Evolutionary conservation across 345 rosid species (phyloP).

Genomic region (Balakata baccata): DNA sequence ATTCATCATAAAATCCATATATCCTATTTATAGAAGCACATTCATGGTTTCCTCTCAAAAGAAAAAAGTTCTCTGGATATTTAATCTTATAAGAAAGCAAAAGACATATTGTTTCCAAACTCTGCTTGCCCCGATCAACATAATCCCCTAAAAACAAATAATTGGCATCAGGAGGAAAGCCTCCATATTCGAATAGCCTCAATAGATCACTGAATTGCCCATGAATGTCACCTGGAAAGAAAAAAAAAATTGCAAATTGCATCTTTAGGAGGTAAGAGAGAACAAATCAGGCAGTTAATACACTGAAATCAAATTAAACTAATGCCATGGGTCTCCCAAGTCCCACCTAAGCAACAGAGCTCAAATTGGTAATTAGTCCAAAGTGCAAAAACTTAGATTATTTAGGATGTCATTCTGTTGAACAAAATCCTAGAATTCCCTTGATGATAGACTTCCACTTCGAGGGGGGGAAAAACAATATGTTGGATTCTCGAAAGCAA

Average conservation of each 20-base stretch:
- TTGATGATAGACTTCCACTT: neutral
- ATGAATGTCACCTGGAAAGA: conserved; percentile 73
- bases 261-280: neutral
- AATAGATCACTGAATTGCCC: conserved; percentile 87
- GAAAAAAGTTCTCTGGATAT: conserved; percentile 87
- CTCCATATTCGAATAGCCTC: conserved; percentile 91
- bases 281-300: neutral
- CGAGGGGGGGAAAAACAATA: neutral
- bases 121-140: conserved; percentile 95
- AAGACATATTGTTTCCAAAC: conserved; percentile 92
- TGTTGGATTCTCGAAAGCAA: neutral
- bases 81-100: conserved; percentile 87
- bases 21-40: conserved; percentile 91
- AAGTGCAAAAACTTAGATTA: neutral
- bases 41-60: conserved; percentile 87
- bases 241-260: conserved; percentile 1
- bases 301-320: neutral
- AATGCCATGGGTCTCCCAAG: neutral
- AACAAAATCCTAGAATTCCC: neutral
- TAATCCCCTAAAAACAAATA: conserved; percentile 90
- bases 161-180: conserved; percentile 87
- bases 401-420: neutral
- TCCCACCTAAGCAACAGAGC: neutral
- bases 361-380: neutral
- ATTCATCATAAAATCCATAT: conserved; percentile 92